phyloP scores from a whole-genome alignment of 1,139 yeast genomes.

The Geotrichum europaeum region DNA sequence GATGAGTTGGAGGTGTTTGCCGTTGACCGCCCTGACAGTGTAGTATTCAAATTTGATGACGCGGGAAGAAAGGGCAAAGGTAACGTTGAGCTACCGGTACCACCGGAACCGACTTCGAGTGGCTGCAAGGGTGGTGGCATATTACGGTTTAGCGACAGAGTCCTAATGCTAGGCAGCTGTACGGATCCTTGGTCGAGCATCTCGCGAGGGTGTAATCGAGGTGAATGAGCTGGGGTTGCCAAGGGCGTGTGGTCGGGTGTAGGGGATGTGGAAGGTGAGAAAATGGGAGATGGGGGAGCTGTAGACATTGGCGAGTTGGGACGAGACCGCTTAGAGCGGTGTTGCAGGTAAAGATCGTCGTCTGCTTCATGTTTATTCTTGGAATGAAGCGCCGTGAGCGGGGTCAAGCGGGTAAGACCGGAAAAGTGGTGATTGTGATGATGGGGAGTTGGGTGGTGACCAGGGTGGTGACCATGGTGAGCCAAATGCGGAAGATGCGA shows the following conservation, averaged over 20 bases:
- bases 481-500: slow-evolving; percentile 9
- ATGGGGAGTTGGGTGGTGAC: slow-evolving; percentile 33
- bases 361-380: slow-evolving; percentile 29
- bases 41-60: not conserved
- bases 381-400: slow-evolving; percentile 37
- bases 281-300: slow-evolving; percentile 51
- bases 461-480: slow-evolving; percentile 29
- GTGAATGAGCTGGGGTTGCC: slow-evolving; percentile 56
- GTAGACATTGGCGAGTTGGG: slow-evolving; percentile 66
- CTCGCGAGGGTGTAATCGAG: slow-evolving; percentile 39
- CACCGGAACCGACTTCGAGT: slow-evolving; percentile 24
- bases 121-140: slow-evolving; percentile 36
- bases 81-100: not conserved
- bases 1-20: not conserved
- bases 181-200: slow-evolving; percentile 30
- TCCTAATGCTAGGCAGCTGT: slow-evolving; percentile 38
- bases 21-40: not conserved
- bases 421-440: slow-evolving; percentile 31
- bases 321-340: slow-evolving; percentile 35
- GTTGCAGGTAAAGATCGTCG: slow-evolving; percentile 37
- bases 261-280: slow-evolving; percentile 38
- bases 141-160: slow-evolving; percentile 33
- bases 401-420: slow-evolving; percentile 52
- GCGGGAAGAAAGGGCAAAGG: not conserved
- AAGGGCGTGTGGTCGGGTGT: slow-evolving; percentile 53